These are phyloP conservation scores for Zea luxurians DNA, from an alignment of 176 grass and related monocot genomes.

Conservation along the genomic window DNA sequence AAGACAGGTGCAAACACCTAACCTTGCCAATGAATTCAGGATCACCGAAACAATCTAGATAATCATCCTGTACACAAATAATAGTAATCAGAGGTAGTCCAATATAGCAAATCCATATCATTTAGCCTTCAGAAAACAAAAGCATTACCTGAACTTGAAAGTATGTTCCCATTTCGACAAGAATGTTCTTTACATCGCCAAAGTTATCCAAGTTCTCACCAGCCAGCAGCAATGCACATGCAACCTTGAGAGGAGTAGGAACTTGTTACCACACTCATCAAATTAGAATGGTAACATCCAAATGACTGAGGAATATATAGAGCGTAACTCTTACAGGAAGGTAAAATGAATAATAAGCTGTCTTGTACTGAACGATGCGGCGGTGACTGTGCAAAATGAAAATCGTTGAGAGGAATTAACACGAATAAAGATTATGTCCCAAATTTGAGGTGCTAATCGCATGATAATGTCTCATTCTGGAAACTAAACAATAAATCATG, in stretches of 20 bases:
- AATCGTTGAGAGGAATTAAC: constrained; percentile 35
- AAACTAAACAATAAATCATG: constrained; percentile 16
- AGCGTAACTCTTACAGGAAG: constrained; percentile 64
- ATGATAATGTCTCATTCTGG: constrained; percentile 22
- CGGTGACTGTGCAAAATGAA: constrained; percentile 65
- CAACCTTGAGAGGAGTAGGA: constrained; percentile 60
- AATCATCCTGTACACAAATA: constrained; percentile 79
- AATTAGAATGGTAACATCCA: neutral
- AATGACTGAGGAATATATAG: neutral
- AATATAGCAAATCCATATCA: constrained; percentile 25
- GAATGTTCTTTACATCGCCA: constrained; percentile 82
- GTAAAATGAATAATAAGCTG: constrained; percentile 97
- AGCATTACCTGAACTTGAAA: constrained; percentile 87
- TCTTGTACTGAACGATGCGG: constrained; percentile 96
- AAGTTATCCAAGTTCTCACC: constrained; percentile 89
- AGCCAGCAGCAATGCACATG: constrained; percentile 82
- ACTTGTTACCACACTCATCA: constrained; percentile 2
- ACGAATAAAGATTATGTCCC: constrained; percentile 11
- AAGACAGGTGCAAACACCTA: neutral
- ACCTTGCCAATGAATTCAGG: constrained; percentile 95
- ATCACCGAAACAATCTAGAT: constrained; percentile 95
- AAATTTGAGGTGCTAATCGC: constrained; percentile 6
- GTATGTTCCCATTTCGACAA: constrained; percentile 95
- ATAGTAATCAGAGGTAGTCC: constrained; percentile 17
- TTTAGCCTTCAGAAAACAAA: neutral